These are phyloP conservation scores for Suhomyces kunorum DNA, from an alignment of 1,139 yeast species.

Conservation along the genomic window DNA sequence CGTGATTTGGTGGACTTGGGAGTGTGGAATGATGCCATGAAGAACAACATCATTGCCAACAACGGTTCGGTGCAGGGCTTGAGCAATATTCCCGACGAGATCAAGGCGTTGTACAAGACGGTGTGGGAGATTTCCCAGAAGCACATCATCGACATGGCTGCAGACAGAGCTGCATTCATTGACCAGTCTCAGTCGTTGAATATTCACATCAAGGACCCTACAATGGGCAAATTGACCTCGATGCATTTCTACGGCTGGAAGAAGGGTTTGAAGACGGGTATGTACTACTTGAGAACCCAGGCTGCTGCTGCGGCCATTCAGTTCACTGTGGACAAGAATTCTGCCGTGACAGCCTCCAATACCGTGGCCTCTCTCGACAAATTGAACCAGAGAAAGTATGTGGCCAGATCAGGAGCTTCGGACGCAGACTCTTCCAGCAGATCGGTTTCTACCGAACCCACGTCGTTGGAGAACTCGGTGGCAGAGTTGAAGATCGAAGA, in stretches of 20 bases:
- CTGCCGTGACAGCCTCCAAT: conserved; percentile 23
- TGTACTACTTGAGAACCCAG: conserved; percentile 89
- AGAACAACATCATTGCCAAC: conserved; percentile 72
- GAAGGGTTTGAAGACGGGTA: conserved; percentile 95
- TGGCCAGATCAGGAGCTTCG: conserved; percentile 34
- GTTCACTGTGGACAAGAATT: conserved; percentile 52
- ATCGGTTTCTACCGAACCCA: conserved; percentile 49
- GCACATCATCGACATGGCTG: conserved; percentile 89
- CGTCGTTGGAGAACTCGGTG: conserved; percentile 50
- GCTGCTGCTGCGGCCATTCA: conserved; percentile 66
- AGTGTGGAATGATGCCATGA: conserved; percentile 78
- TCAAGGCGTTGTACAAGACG: conserved; percentile 82
- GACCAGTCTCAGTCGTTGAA: conserved; percentile 95
- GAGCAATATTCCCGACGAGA: conserved; percentile 71
- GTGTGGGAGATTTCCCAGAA: conserved; percentile 97
- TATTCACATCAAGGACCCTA: conserved; percentile 80
- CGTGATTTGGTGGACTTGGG: conserved; percentile 83
- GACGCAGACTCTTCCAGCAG: conserved; percentile 33
- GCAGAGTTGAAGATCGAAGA: conserved; percentile 43
- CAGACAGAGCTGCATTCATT: conserved; percentile 88
- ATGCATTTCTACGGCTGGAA: conserved; percentile 99
- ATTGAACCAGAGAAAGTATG: conserved; percentile 55
- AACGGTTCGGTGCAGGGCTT: conserved; percentile 87
- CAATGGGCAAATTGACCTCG: conserved; percentile 91
- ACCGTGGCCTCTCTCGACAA: conserved; percentile 53